Base-by-base conservation (phyloP, 1,139 yeast genomes). In the Sugiyamaella pinicola region DNA sequence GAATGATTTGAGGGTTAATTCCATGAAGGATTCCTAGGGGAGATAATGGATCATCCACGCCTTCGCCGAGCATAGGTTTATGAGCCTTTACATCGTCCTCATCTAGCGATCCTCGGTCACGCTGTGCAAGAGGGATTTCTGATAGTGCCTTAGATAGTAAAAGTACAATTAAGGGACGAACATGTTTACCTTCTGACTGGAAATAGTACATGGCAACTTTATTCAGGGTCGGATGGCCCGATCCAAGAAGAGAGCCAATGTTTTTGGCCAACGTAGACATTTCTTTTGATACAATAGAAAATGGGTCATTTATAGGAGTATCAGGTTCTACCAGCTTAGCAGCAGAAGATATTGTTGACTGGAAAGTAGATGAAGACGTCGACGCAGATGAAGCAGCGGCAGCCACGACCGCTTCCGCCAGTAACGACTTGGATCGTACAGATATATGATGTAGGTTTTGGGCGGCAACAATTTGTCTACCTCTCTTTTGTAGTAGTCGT, bases 171-270 rank as follows among this genome's bases (percentile, higher is more conserved):
- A 93, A 73, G 1, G 99, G 99, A 55, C 99, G 79, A 26, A 95
- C 89, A 66, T 90, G 95, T 71, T 93, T 93, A 8, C 99, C 99
- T 67, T 91, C 96, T 18, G 95, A 88, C 69, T 91, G 96, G 64
- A 95, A 91, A 71, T 93, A 93, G 72, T 95, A 93, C 47, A 91
- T 83, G 22, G 96, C 85, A 4, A 91, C 96, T 61, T 95, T 77
- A 70, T 91, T 90, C 55, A 93, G 76, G 4, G 95, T 85, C 1
- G 98, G 97, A 66, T 91, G 96, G 6, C 96, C 96, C 0, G 96
- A 85, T 1, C 98, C 97, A 55, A 93, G 84, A 55, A 93, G 77
- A 29, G 79, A 75, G 46, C 96, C 95, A 58, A 93, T 95, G 65
- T 90, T 89, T 66, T 82, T 82, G 29, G 96, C 96, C 64, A 93